phyloP scores from a whole-genome alignment of 2,329 filamentous ascomycete species.

The Elsinoe ampelina region DNA sequence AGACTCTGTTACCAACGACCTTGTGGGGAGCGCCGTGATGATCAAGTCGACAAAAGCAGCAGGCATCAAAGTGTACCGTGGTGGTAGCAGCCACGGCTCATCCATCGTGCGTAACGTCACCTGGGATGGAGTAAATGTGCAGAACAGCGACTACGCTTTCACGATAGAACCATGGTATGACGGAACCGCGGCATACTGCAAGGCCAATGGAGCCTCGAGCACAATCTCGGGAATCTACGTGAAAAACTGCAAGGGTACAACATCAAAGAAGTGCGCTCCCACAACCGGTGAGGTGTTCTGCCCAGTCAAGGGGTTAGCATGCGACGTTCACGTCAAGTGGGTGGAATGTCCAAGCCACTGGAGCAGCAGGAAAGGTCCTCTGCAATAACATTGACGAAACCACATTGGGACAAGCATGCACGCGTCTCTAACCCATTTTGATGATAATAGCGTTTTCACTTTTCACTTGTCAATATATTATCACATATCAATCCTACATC shows the following conservation, averaged over 20 bases:
- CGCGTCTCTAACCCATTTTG: background rate
- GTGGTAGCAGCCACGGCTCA: constrained; percentile 28
- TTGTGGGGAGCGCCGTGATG: constrained; percentile 34
- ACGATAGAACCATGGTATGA: constrained; percentile 40
- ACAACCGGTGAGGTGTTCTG: constrained; percentile 33
- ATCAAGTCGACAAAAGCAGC: constrained; percentile 36
- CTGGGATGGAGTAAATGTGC: constrained; percentile 30
- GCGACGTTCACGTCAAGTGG: constrained; percentile 28
- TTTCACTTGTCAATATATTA: background rate
- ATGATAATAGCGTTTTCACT: background rate
- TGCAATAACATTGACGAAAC: background rate
- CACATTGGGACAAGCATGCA: background rate
- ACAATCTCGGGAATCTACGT: constrained; percentile 30
- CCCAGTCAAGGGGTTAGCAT: constrained; percentile 28
- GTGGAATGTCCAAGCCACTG: constrained; percentile 27
- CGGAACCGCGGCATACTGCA: constrained; percentile 30
- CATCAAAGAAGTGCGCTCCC: constrained; percentile 29
- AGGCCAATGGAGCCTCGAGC: constrained; percentile 28
- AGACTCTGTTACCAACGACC: constrained; percentile 38
- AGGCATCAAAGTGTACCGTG: constrained; percentile 40
- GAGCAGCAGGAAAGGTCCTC: background rate
- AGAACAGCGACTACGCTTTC: constrained; percentile 35
- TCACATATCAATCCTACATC: background rate
- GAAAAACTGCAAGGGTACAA: constrained; percentile 32
- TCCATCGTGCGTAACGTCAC: constrained; percentile 37